phyloP scores from a whole-genome alignment of 208 protist species.

The Tritrichomonas musculus region DNA sequence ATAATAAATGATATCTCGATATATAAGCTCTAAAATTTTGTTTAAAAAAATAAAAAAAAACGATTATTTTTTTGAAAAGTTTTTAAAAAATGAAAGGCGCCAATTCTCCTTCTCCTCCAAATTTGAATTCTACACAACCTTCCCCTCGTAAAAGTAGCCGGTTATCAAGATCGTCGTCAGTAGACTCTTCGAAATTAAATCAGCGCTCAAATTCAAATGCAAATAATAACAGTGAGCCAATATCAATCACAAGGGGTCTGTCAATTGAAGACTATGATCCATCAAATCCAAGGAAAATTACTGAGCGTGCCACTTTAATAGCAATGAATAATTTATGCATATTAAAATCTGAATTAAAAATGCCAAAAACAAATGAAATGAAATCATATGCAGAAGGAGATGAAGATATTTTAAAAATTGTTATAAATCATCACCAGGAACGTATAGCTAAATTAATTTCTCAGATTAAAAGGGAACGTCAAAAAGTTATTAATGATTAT shows the following conservation, averaged over 20 bases:
- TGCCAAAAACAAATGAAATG: background rate
- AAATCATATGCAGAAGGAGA: background rate
- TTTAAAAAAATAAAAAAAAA: too few relatives aligned
- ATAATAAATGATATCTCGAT: too few relatives aligned
- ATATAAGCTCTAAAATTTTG: too few relatives aligned
- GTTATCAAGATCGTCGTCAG: too few relatives aligned
- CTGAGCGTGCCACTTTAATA: background rate
- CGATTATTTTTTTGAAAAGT: too few relatives aligned
- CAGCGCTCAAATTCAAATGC: too few relatives aligned
- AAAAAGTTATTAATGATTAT: background rate
- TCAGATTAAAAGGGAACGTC: constrained; percentile 2
- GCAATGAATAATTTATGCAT: constrained; percentile 19
- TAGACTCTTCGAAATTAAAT: too few relatives aligned
- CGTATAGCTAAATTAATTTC: background rate
- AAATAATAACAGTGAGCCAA: too few relatives aligned
- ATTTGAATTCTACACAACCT: too few relatives aligned
- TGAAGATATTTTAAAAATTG: background rate
- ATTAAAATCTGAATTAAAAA: background rate
- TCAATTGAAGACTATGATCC: constrained; percentile 11
- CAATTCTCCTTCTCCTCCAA: too few relatives aligned
- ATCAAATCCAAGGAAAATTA: background rate
- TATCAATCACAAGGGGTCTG: background rate
- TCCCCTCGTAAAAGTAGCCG: too few relatives aligned
- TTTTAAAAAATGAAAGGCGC: too few relatives aligned
- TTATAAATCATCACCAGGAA: constrained; percentile 9